Base-by-base conservation (phyloP, 2,329 filamentous ascomycete genomes). In the Penicillium sp. region DNA sequence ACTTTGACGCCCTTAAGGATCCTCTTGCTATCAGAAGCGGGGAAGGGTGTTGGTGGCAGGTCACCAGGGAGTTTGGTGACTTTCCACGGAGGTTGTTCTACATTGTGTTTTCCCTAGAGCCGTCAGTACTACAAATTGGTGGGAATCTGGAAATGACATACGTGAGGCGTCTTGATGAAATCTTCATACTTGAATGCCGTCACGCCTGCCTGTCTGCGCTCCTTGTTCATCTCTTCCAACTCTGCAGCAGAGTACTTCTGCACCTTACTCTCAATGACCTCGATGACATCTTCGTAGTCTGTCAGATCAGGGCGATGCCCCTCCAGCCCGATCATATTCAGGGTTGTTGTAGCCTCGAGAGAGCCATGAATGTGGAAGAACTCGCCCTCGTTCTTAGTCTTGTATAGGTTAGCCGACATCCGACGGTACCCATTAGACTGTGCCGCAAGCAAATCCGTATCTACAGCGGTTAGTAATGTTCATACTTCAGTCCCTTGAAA, bases 281-380 rank as follows among this genome's bases (percentile, higher is more conserved):
- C 72, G 59, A 89, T 85, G 67, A 87, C 86, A 11, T 86, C 80
- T 38, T 82, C 78, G 63, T 89, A 87, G n/a, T 84, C 82, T 7
- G 83, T 85, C 59, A 91, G 71, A 50, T 88, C 86, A 1, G 88
- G 86, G 6, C 85, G 79, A 59, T 86, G 83, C 0, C 88, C 80
- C 54, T 88, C 84, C 5, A 92, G 76, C 0, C 88, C 90, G 67
- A 92, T 84, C 89, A 91, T 91, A 49, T 85, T 82, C 30, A 92
- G 77, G 0, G 89, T 90, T 7, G 85, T 88, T 9, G 86, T 88
- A 3, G 90, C 90, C 67, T 92, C 89, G 0, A 92, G 77, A 0
- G 90, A 92, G 49, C 90, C 90, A 71, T 92, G 90, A 29, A 92
- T 89, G 70, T 92, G 90, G 71, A 90, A 92, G 70, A 86, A 92